Base-by-base conservation (phyloP, 805 yeast genomes). In the Alloascoidea hylecoeti region DNA sequence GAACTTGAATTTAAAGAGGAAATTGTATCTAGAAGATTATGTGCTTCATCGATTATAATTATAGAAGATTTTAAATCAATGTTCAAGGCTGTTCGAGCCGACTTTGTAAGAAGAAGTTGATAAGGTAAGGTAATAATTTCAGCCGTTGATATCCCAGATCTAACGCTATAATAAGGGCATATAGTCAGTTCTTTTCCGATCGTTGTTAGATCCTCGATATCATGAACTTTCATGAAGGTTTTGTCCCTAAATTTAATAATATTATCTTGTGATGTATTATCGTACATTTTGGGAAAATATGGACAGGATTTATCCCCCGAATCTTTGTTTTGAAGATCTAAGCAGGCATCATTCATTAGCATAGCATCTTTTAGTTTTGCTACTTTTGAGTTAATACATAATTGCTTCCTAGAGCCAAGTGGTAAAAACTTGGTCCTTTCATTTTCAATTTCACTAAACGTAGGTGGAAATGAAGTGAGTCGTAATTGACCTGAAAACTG, bases 1-100 rank as follows among this genome's bases (percentile, higher is more conserved):
- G 68, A 55, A 2, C 75, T 66, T 0, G 95, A 83, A 48, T 79
- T 69, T 43, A 89, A 59, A 2, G 79, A 58, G 1, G 78, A 70
- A 2, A 88, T 72, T 0, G 88, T 75, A 46, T 86, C 96, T 18
- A 85, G 51, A 34, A 88, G 58, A 51, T 88, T 88, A 51, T 88
- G 97, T 0, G 96, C 96, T 52, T 88, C 97, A 53, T 88, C 97
- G 17, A 88, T 76, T 3, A 89, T 70, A 0, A 89, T 73, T 2
- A 88, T 68, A 1, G 88, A 66, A 40, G 73, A 69, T 38, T 68
- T 66, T 5, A 88, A 49, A 33, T 75, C 65, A 4, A 88, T 50
- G 1, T 72, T 70, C 34, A 86, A 50, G 0, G 74, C 61, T 3
- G 65, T 64, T 46, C 96, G 62, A 0, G 92, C 60, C 4, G 64